phyloP scores from a whole-genome alignment of 78 protist genomes.

The Speleostelium caveatum region DNA sequence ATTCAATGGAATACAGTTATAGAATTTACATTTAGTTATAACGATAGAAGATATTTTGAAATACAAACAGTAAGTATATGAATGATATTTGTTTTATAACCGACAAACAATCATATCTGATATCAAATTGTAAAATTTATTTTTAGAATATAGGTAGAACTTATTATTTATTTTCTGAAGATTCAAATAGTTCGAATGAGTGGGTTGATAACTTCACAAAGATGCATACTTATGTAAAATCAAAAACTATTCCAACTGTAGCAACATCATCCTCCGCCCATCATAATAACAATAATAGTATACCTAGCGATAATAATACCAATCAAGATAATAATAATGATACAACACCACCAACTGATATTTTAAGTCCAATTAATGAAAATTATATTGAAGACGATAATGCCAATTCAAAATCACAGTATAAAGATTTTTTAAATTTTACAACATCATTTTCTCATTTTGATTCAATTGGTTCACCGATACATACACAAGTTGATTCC shows the following conservation, averaged over 20 bases:
- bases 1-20: constrained; percentile 20
- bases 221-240: neutral
- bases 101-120: neutral
- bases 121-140: neutral
- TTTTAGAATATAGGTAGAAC: constrained; percentile 23
- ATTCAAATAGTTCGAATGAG: constrained; percentile 18
- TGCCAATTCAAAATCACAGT: constrained; percentile 4
- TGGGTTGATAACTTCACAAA: constrained; percentile 47
- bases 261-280: constrained; percentile 5
- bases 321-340: neutral
- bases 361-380: too few species aligned
- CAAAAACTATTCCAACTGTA: constrained; percentile 10
- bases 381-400: neutral
- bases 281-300: constrained; percentile 8
- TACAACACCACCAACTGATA: too few species aligned
- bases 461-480: constrained; percentile 46
- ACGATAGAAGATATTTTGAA: constrained; percentile 63
- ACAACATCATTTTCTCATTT: constrained; percentile 45
- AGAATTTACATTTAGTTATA: constrained; percentile 13
- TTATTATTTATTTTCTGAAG: constrained; percentile 67
- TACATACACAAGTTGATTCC: neutral
- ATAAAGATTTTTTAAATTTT: constrained; percentile 50
- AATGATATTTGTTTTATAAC: neutral
- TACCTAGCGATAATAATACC: too few species aligned
- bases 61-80: constrained; percentile 48